Evolutionary conservation across 2,329 filamentous ascomycete genomes (phyloP).

Genomic region (Colletotrichum costaricense): DNA sequence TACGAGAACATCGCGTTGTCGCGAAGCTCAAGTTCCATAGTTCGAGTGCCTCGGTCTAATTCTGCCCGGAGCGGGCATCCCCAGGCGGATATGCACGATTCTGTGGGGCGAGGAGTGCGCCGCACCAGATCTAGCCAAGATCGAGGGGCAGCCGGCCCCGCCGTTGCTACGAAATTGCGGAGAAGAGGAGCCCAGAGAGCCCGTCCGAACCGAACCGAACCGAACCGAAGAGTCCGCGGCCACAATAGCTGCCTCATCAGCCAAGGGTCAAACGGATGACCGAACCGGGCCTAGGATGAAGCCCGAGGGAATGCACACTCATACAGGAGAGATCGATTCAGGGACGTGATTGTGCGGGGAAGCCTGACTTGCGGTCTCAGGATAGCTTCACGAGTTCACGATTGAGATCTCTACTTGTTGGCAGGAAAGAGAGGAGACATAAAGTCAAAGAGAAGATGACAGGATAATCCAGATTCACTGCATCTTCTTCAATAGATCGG

Average conservation of each 20-base stretch:
- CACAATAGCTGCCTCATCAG: not conserved
- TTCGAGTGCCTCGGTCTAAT: slow-evolving; percentile 11
- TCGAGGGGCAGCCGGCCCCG: slow-evolving; percentile 7
- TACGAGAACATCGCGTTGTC: not conserved
- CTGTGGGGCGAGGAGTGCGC: slow-evolving; percentile 1
- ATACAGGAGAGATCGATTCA: not conserved
- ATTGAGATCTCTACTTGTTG: not conserved
- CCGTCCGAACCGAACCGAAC: slow-evolving; percentile 15
- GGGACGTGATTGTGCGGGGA: not conserved
- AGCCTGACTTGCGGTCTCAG: not conserved
- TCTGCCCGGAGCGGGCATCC: not conserved
- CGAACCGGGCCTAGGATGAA: slow-evolving; percentile 3
- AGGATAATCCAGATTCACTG: not conserved
- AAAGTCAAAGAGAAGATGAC: not conserved
- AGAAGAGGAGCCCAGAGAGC: not conserved
- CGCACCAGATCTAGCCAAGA: not conserved
- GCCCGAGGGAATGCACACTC: not conserved
- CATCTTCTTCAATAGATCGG: not conserved
- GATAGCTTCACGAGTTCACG: not conserved
- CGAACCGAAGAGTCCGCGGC: not conserved
- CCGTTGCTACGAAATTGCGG: not conserved
- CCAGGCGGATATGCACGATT: not conserved
- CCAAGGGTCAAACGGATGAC: not conserved
- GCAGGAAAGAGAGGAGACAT: not conserved
- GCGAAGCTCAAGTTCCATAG: not conserved